These are phyloP conservation scores for Aspergillus bertholletiae DNA, from an alignment of 495 filamentous ascomycete genomes.

Conservation along the genomic window DNA sequence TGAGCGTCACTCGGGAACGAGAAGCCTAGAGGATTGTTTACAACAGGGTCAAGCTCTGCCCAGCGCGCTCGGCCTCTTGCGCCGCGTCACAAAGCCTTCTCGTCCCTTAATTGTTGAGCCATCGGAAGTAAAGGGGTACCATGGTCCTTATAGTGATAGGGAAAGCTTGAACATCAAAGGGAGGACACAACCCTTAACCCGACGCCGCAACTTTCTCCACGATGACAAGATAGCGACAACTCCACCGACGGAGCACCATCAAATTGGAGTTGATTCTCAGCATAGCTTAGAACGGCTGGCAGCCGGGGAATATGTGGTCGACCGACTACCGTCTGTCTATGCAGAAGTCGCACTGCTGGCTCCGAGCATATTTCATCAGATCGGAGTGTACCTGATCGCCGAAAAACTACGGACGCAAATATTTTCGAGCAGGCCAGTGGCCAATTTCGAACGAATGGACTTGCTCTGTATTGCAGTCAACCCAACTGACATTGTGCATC, in stretches of 20 bases:
- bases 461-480: constrained; percentile 1
- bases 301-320: not conserved
- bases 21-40: too few relatives aligned
- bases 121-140: too few relatives aligned
- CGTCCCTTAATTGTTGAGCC: too few relatives aligned
- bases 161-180: not conserved
- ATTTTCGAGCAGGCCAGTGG: not conserved
- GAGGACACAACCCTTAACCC: not conserved
- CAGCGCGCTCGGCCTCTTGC: too few relatives aligned
- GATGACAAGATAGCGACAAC: not conserved
- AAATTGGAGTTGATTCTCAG: not conserved
- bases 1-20: too few relatives aligned
- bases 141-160: not conserved
- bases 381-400: constrained; percentile 1
- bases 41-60: too few relatives aligned
- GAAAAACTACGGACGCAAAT: constrained; percentile 4
- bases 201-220: not conserved
- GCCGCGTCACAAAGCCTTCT: too few relatives aligned
- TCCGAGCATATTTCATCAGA: constrained; percentile 4
- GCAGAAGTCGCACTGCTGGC: not conserved
- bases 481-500: not conserved
- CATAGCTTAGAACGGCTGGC: not conserved
- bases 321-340: not conserved
- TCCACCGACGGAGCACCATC: not conserved
- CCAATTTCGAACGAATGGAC: constrained; percentile 1